These are phyloP conservation scores for Stenocarpella maydis DNA, from an alignment of 2,329 filamentous ascomycete genomes.

Conservation along the genomic window DNA sequence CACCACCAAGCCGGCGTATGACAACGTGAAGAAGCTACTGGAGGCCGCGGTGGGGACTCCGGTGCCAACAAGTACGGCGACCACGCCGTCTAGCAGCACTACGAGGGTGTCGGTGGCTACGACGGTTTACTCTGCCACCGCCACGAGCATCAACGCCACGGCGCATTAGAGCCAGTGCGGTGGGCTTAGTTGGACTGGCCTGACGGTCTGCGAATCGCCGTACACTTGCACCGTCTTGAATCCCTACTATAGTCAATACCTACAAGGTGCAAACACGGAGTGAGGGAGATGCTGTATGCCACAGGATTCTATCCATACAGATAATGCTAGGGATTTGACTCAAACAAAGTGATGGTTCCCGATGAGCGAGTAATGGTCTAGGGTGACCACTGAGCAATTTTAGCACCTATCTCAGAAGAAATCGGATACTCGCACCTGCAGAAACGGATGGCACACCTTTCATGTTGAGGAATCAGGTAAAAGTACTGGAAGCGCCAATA, in stretches of 20 bases:
- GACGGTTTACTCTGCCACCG: background rate
- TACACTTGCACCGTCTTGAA: constrained; percentile 56
- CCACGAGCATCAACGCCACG: constrained; percentile 7
- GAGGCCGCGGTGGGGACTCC: constrained; percentile 31
- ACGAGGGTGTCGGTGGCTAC: constrained; percentile 21
- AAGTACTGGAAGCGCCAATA: no score
- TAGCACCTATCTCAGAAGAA: no score
- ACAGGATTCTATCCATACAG: background rate
- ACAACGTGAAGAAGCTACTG: constrained; percentile 40
- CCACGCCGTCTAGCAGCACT: constrained; percentile 14
- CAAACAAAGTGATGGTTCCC: no score
- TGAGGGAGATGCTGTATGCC: background rate
- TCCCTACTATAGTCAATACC: constrained; percentile 44
- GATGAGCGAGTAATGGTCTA: no score
- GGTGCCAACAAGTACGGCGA: constrained; percentile 24
- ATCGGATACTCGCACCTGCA: no score
- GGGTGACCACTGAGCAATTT: background rate
- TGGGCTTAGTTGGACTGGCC: constrained; percentile 38
- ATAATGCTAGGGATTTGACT: background rate
- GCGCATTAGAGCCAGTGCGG: constrained; percentile 34
- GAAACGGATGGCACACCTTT: no score
- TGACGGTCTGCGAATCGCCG: constrained; percentile 48
- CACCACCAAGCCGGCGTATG: constrained; percentile 50
- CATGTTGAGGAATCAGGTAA: no score
- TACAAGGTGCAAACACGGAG: background rate